phyloP scores from a whole-genome alignment of 768 basidiomycete species.

The Lactarius vividus region DNA sequence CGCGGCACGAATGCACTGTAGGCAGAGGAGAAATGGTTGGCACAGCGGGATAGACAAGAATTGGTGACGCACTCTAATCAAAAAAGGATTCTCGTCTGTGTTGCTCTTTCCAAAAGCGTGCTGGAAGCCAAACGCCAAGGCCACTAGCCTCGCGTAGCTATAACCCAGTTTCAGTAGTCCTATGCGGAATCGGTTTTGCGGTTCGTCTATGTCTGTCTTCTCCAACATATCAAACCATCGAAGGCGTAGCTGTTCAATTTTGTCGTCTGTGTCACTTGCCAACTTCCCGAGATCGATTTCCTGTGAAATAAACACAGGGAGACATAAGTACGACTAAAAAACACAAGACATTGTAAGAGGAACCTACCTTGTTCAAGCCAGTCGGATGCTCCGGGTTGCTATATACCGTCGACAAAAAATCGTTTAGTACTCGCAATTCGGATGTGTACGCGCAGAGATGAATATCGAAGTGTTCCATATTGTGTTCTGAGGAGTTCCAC shows the following conservation, averaged over 20 bases:
- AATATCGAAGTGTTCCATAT: conserved; percentile 73
- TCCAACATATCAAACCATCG: conserved; percentile 55
- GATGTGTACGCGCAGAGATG: conserved; percentile 77
- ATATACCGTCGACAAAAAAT: conserved; percentile 58
- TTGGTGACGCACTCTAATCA: conserved; percentile 53
- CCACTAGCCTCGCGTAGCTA: conserved; percentile 66
- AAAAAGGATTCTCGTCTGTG: conserved; percentile 61
- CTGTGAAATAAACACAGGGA: conserved; percentile 35
- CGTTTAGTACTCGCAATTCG: conserved; percentile 61
- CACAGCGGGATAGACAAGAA: conserved; percentile 8
- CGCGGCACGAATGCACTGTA: conserved; percentile 65
- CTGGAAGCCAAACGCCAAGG: conserved; percentile 74
- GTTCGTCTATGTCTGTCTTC: conserved; percentile 53
- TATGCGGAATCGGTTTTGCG: conserved; percentile 57
- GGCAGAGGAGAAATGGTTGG: not conserved
- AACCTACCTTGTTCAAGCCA: conserved; percentile 66
- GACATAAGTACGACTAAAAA: not conserved
- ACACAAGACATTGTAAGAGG: not conserved
- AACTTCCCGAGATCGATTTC: conserved; percentile 60
- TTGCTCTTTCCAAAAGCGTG: conserved; percentile 64
- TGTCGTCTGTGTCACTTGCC: conserved; percentile 67
- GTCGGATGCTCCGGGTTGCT: conserved; percentile 72
- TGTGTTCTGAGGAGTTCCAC: conserved; percentile 33
- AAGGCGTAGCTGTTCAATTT: conserved; percentile 52
- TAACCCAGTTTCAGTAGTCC: conserved; percentile 60